These are phyloP conservation scores for Zygoascus flipseniorum DNA, from an alignment of 805 yeast species.

Conservation along the genomic window DNA sequence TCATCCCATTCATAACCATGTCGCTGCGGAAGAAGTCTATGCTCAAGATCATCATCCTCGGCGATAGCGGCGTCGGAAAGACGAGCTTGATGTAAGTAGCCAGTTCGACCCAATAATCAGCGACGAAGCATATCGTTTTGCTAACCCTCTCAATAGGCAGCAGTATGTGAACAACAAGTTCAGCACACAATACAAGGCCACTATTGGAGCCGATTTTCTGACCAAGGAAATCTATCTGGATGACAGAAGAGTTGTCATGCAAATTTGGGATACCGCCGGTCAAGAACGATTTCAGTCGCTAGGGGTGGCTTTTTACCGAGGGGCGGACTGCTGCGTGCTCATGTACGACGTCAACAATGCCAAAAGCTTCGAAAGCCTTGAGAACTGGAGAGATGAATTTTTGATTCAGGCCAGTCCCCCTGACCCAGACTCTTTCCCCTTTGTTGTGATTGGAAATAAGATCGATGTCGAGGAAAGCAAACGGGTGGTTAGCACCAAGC, in stretches of 20 bases:
- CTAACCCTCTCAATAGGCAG: constrained; percentile 34
- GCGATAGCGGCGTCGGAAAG: constrained; percentile 97
- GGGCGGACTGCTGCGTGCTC: constrained; percentile 95
- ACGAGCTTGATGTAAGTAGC: constrained; percentile 67
- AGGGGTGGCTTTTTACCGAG: constrained; percentile 95
- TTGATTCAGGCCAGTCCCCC: constrained; percentile 85
- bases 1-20: background rate
- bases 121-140: no score
- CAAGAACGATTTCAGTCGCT: constrained; percentile 95
- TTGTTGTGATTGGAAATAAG: constrained; percentile 90
- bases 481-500: constrained; percentile 56
- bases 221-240: constrained; percentile 86
- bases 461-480: constrained; percentile 89
- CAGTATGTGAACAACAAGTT: constrained; percentile 93
- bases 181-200: constrained; percentile 92
- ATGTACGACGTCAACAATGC: constrained; percentile 94
- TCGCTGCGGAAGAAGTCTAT: constrained; percentile 29
- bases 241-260: constrained; percentile 67
- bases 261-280: constrained; percentile 97
- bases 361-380: constrained; percentile 81
- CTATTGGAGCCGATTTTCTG: constrained; percentile 94
- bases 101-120: no score
- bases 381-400: constrained; percentile 93
- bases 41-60: constrained; percentile 77
- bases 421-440: constrained; percentile 93